phyloP scores from a whole-genome alignment of 2,329 filamentous ascomycete species.

The Bipolaris sorokiniana region DNA sequence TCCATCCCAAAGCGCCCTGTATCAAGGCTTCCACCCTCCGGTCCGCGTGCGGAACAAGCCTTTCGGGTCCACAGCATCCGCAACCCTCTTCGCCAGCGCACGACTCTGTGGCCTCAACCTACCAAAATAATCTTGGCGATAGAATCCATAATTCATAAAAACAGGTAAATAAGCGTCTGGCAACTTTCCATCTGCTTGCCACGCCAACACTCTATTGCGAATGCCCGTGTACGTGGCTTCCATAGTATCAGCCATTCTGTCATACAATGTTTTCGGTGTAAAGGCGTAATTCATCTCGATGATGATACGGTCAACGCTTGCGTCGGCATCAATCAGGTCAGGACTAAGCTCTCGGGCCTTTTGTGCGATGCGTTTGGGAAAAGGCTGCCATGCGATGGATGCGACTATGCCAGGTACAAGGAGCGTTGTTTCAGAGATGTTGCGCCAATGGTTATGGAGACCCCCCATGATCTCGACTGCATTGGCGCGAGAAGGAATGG shows the following conservation, averaged over 20 bases:
- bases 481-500: slow-evolving; percentile 34
- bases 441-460: slow-evolving; percentile 41
- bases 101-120: slow-evolving; percentile 44
- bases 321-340: slow-evolving; percentile 52
- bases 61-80: slow-evolving; percentile 50
- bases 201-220: slow-evolving; percentile 44
- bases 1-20: not conserved
- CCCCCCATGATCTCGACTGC: slow-evolving; percentile 34
- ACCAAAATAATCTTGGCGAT: slow-evolving; percentile 55
- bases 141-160: slow-evolving; percentile 58
- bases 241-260: slow-evolving; percentile 51
- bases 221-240: slow-evolving; percentile 50
- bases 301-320: slow-evolving; percentile 52
- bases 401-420: slow-evolving; percentile 42
- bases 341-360: slow-evolving; percentile 26
- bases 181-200: slow-evolving; percentile 48
- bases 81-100: slow-evolving; percentile 46
- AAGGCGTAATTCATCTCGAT: slow-evolving; percentile 56
- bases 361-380: slow-evolving; percentile 37
- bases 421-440: slow-evolving; percentile 29
- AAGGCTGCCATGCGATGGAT: slow-evolving; percentile 46
- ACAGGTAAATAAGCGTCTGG: slow-evolving; percentile 53
- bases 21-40: slow-evolving; percentile 51
- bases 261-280: slow-evolving; percentile 34
- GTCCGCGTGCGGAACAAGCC: slow-evolving; percentile 51